Conservation (phyloP, 1,284 basidiomycete species). For the Rhodofomes roseus region DNA sequence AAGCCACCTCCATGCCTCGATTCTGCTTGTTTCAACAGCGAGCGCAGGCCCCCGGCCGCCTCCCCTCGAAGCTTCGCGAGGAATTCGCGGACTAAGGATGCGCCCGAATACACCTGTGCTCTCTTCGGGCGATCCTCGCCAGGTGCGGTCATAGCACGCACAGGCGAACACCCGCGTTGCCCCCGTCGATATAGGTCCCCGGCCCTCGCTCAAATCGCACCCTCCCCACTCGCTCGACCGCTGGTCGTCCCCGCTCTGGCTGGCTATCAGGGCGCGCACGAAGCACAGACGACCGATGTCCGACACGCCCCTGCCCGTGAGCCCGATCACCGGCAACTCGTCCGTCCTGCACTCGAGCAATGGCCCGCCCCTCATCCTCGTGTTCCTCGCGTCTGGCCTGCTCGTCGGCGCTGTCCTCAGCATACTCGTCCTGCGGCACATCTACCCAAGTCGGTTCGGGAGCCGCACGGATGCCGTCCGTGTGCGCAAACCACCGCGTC, state of each 20-base stretch:
- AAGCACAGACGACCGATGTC: neutral
- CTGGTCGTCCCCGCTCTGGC: neutral
- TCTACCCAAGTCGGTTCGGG: slow-evolving; percentile 6
- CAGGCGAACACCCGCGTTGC: neutral
- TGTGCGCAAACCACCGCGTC: neutral
- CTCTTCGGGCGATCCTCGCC: neutral
- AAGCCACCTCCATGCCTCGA: neutral
- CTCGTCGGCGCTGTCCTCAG: slow-evolving; percentile 21
- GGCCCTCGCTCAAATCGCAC: neutral
- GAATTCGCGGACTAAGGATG: neutral
- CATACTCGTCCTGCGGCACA: slow-evolving; percentile 16
- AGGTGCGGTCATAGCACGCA: neutral
- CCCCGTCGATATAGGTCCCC: neutral
- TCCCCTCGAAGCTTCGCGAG: neutral
- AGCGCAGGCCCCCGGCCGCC: neutral
- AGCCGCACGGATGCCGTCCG: neutral
- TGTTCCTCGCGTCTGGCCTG: slow-evolving; percentile 27
- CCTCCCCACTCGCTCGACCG: neutral
- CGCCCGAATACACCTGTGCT: neutral
- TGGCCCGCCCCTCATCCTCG: slow-evolving; percentile 27
- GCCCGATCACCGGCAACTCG: slow-evolving; percentile 3
- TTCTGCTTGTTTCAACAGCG: neutral
- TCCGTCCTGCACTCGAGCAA: slow-evolving; percentile 2
- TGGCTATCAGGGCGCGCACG: neutral
- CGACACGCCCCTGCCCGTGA: slow-evolving; percentile 1